phyloP scores from a whole-genome alignment of 78 protist genomes.

The Polysphondylium violaceum region DNA sequence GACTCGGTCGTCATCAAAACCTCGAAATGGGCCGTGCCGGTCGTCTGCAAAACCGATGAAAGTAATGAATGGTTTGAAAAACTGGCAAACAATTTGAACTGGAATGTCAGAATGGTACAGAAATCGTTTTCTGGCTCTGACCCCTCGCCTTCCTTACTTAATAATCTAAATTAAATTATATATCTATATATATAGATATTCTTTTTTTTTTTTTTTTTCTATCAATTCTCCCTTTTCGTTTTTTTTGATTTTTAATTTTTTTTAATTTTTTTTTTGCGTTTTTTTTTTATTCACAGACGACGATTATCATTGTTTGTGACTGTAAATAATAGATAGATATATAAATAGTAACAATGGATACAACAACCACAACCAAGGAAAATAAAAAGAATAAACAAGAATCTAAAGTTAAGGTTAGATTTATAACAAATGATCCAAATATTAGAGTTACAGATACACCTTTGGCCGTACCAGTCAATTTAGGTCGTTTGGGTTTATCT shows the following conservation, averaged over 20 bases:
- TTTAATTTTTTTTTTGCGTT: neutral
- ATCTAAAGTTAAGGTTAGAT: slow-evolving; percentile 53
- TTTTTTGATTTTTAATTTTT: too few relatives aligned
- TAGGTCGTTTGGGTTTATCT: slow-evolving; percentile 85
- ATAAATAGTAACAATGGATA: slow-evolving; percentile 3
- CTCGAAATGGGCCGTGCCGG: slow-evolving; percentile 82
- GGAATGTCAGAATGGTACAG: slow-evolving; percentile 78
- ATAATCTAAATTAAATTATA: neutral
- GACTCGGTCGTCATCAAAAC: slow-evolving; percentile 63
- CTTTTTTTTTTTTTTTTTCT: neutral
- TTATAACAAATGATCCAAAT: slow-evolving; percentile 70
- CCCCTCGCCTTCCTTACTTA: too few relatives aligned
- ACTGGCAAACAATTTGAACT: slow-evolving; percentile 69
- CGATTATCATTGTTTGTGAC: neutral
- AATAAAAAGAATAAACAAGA: slow-evolving; percentile 32
- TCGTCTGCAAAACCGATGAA: slow-evolving; percentile 67
- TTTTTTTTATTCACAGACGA: neutral
- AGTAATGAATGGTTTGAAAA: slow-evolving; percentile 83
- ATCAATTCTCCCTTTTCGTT: too few relatives aligned
- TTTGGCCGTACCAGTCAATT: slow-evolving; percentile 78
- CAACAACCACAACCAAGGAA: neutral
- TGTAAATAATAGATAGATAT: neutral
- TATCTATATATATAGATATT: neutral
- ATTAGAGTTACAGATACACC: slow-evolving; percentile 78
- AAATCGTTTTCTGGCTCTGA: too few relatives aligned